Percentiles rank a stretch among this genome's conserved stretches.
These are phyloP conservation scores for Fusarium sp. DNA, from an alignment of 2,329 filamentous ascomycete species.

Conservation along the genomic window DNA sequence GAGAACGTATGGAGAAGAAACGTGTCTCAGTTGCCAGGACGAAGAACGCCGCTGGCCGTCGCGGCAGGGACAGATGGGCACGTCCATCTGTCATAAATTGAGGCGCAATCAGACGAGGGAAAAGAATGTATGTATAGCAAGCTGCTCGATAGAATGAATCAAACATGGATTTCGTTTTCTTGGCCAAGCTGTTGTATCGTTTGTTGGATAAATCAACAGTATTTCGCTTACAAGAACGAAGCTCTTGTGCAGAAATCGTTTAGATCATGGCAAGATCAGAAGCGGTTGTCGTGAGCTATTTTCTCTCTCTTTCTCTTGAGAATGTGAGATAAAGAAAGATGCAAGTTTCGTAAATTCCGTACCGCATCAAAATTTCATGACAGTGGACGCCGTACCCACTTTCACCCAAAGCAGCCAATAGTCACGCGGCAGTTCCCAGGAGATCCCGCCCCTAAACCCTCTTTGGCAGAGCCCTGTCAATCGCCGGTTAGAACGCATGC, in stretches of 20 bases:
- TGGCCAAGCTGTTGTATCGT: neutral
- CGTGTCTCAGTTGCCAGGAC: conserved; percentile 70
- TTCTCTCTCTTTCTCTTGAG: neutral
- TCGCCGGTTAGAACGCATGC: conserved; percentile 26
- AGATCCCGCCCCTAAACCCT: conserved; percentile 15
- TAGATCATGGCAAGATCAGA: neutral
- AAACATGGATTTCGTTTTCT: conserved; percentile 1
- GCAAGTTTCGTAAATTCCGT: conserved; percentile 7
- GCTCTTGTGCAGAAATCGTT: neutral
- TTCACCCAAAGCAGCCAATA: conserved; percentile 32
- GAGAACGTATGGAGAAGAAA: conserved; percentile 72
- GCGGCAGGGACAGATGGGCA: conserved; percentile 55
- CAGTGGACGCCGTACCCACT: conserved; percentile 26
- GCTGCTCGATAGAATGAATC: conserved; percentile 15
- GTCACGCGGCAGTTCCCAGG: conserved; percentile 21
- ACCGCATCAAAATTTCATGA: conserved; percentile 37
- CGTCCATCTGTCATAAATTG: conserved; percentile 11
- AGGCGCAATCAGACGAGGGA: neutral
- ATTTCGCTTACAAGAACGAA: neutral
- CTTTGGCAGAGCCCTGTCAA: conserved; percentile 34
- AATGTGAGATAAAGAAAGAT: conserved; percentile 25
- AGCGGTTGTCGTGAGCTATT: conserved; percentile 5
- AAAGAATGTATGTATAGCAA: conserved; percentile 15
- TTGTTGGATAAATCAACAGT: neutral
- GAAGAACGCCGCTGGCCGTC: conserved; percentile 58